Base-by-base conservation (phyloP, 768 basidiomycete genomes). In the Pleurotus tuber-regium region DNA sequence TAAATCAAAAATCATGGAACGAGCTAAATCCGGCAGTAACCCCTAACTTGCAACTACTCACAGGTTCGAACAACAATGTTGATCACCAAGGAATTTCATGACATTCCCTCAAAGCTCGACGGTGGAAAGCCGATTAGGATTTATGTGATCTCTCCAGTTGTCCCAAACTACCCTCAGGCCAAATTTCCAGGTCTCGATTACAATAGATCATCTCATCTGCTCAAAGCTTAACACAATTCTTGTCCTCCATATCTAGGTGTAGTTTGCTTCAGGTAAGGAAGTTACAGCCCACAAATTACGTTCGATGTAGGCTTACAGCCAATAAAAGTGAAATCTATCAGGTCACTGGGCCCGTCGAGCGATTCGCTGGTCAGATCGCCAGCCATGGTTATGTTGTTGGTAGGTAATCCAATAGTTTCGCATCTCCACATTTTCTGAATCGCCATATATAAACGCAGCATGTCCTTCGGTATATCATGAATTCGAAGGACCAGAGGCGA, bases 341-440 rank as follows among this genome's bases (percentile, higher is more conserved):
- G 66, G 92, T 95, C 1, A 95, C 92, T n/a, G 92, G 92, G 0
- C 94, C 94, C 29, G 94, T 96, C n/a, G 93, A 95, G 65, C 82
- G 94, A 43, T 92, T 90, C 62, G 89, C 88, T 0, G 84, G 87
- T 11, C 87, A 89, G 69, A 92, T 94, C 58, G 92, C 91, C 7
- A 90, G 87, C 55, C 86, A 92, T 25, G 91, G 91, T 56, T 91
- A 80, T 57, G 79, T 92, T 41, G 89, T 90, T 9, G 90, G 90
- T 88, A 49, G 24, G 84, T 64, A 18, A 11, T 29, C 30, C 25
- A 29, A 29, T 24, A 23, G 43, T 43, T 29, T 36, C 19, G n/a
- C n/a, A n/a, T n/a, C n/a, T n/a, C n/a, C 25, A 24, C 18, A 8
- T 28, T 29, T 23, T 26, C 26, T 30, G 19, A 46, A 12, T 16